These are phyloP conservation scores for Deakozyma indianensis DNA, from an alignment of 805 yeast species.

Conservation along the genomic window DNA sequence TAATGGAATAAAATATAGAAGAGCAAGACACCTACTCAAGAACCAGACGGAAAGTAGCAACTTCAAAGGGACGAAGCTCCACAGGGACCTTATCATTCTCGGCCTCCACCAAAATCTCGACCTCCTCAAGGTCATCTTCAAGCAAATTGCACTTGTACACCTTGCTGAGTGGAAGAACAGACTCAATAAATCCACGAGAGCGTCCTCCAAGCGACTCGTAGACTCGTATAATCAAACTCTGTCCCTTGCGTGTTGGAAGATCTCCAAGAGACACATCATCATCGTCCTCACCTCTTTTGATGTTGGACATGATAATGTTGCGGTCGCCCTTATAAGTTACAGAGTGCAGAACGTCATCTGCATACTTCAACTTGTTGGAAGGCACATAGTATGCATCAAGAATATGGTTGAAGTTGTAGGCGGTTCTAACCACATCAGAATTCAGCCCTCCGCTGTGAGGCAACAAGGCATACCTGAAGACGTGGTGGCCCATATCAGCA, in stretches of 20 bases:
- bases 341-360: constrained; percentile 19
- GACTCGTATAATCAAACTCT: constrained; percentile 52
- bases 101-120: constrained; percentile 15
- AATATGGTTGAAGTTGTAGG: constrained; percentile 61
- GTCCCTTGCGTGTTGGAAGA: constrained; percentile 31
- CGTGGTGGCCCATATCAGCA: constrained; percentile 88
- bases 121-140: constrained; percentile 25
- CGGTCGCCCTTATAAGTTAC: constrained; percentile 27
- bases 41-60: constrained; percentile 44
- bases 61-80: constrained; percentile 60
- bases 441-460: constrained; percentile 68
- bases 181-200: constrained; percentile 35
- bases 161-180: constrained; percentile 36
- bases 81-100: constrained; percentile 22
- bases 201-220: constrained; percentile 85
- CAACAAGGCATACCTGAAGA: constrained; percentile 65
- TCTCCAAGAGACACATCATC: constrained; percentile 23
- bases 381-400: constrained; percentile 2
- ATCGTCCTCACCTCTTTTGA: constrained; percentile 86
- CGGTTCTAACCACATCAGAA: constrained; percentile 53
- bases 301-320: constrained; percentile 53
- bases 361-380: constrained; percentile 6
- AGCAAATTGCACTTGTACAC: constrained; percentile 33
- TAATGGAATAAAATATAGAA: too few species aligned
- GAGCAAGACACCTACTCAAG: too few species aligned